Base-by-base conservation (phyloP, 1,139 yeast species). In the Sugiyamaella paludigena region DNA sequence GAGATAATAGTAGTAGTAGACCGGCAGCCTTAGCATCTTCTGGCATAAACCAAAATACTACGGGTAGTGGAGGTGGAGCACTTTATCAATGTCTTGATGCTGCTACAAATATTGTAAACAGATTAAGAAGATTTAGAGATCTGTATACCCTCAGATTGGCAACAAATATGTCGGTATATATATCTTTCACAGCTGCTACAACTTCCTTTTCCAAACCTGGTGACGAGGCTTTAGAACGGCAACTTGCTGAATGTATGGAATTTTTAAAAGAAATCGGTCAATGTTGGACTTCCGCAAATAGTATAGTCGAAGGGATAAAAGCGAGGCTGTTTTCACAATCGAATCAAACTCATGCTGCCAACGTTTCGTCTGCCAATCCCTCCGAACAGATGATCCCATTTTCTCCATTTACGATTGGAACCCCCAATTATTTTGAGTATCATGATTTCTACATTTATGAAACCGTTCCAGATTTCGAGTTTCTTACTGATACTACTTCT, bases 121-220 rank as follows among this genome's bases (percentile, higher is more conserved):
- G 43, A n/a, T 49, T 51, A 27, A 45, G 36, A 36, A 53, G 56
- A 36, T 45, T 50, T 43, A 30, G 50, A 43, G 33, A 37, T 35
- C 37, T 57, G 47, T 59, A 59, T 44, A 32, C 57, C 2, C 42
- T 59, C 38, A 52, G 58, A 10, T 47, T 59, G 35, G 53, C 58
- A 10, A 58, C 58, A 11, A 54, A 58, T 28, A 47, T 57, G 32
- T 51, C 60, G 4, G 59, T 59, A 11, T 58, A 59, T 34, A 56
- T 58, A 19, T 49, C 54, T 5, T 59, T 59, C 43, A 57, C 63
- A 10, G 63, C 63, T 6, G 59, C 63, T 9, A 56, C 60, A 4
- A 45, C 46, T 9, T 48, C 45, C 10, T 35, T 53, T n/a, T 35
- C 43, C 15, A 45, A 36, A 26, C 48, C 43, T 4, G 48, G 43